Evolutionary conservation across 495 filamentous ascomycete species (phyloP).

Genomic region (Sphaerosporella brunnea): DNA sequence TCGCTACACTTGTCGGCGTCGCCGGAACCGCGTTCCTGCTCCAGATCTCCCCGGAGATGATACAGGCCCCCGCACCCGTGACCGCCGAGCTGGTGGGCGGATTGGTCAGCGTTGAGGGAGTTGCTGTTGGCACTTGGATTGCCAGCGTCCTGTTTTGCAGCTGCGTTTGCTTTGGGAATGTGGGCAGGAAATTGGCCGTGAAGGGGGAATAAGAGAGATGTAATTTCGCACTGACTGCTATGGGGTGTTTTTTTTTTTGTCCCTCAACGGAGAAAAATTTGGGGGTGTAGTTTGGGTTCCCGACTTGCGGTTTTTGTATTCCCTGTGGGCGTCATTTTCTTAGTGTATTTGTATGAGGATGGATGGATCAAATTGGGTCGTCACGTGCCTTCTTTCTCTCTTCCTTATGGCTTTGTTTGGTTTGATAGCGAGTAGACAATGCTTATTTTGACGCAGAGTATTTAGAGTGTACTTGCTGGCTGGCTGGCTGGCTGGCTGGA

Average conservation of each 20-base stretch:
- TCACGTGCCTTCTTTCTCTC: too few species aligned
- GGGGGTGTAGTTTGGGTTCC: too few species aligned
- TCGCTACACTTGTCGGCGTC: slow-evolving; percentile 54
- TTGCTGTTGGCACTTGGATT: slow-evolving; percentile 74
- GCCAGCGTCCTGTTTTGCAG: slow-evolving; percentile 84
- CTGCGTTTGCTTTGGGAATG: slow-evolving; percentile 89
- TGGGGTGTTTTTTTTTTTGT: background rate
- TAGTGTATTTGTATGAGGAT: too few species aligned
- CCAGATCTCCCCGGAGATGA: slow-evolving; percentile 53
- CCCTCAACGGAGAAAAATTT: too few species aligned
- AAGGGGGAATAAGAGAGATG: slow-evolving; percentile 1
- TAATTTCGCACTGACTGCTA: background rate
- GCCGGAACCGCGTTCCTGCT: slow-evolving; percentile 55
- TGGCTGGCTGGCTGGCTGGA: too few species aligned
- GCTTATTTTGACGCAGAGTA: too few species aligned
- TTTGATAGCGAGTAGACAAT: too few species aligned
- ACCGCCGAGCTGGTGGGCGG: slow-evolving; percentile 32
- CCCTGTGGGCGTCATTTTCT: too few species aligned
- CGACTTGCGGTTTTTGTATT: too few species aligned
- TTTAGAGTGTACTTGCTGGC: too few species aligned
- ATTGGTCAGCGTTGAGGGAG: slow-evolving; percentile 49
- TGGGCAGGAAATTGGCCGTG: slow-evolving; percentile 59
- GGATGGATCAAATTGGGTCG: too few species aligned
- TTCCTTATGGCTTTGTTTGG: too few species aligned
- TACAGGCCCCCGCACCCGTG: slow-evolving; percentile 40